phyloP scores from a whole-genome alignment of 371 early-diverging fungal species.

The Thermomucor indicae-seudaticae region DNA sequence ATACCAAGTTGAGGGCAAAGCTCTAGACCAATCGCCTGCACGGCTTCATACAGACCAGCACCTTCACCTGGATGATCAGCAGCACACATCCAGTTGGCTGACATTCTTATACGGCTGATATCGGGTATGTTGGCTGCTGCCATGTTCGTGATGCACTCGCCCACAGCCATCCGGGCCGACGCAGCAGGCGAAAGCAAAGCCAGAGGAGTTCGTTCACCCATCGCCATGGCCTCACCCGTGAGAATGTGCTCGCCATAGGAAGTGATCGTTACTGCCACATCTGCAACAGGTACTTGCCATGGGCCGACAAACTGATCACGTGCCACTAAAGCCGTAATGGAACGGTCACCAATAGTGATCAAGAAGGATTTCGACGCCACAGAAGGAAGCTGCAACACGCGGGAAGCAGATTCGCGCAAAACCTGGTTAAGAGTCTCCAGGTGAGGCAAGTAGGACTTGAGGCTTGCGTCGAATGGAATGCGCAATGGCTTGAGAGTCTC shows the following conservation, averaged over 20 bases:
- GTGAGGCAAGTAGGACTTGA: conserved; percentile 54
- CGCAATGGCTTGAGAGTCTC: conserved; percentile 49
- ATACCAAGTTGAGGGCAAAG: conserved; percentile 90
- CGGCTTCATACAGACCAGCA: conserved; percentile 88
- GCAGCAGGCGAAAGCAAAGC: conserved; percentile 86
- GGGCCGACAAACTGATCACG: conserved; percentile 97
- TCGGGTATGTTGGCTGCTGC: conserved; percentile 80
- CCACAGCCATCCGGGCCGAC: conserved; percentile 94
- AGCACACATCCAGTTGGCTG: conserved; percentile 98
- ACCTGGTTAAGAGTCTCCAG: conserved; percentile 22
- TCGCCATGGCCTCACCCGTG: conserved; percentile 94
- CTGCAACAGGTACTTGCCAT: conserved; percentile 96
- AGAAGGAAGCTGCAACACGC: conserved; percentile 82
- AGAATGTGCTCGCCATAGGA: conserved; percentile 63
- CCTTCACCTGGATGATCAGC: conserved; percentile 91
- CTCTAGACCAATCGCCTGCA: conserved; percentile 89
- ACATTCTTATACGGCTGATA: conserved; percentile 74
- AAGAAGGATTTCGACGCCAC: conserved; percentile 93
- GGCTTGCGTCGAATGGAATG: conserved; percentile 58
- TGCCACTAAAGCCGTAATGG: conserved; percentile 90
- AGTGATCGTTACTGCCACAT: conserved; percentile 87
- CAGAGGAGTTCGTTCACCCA: conserved; percentile 93
- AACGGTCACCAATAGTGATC: conserved; percentile 95
- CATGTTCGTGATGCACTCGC: conserved; percentile 87
- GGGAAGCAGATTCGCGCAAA: conserved; percentile 61